A percentile compares a stretch with the other conserved stretches of the same genome.
Evolutionary conservation across 1,284 basidiomycete species (phyloP).

Genomic region (Cutaneotrichosporon spelunceum): DNA sequence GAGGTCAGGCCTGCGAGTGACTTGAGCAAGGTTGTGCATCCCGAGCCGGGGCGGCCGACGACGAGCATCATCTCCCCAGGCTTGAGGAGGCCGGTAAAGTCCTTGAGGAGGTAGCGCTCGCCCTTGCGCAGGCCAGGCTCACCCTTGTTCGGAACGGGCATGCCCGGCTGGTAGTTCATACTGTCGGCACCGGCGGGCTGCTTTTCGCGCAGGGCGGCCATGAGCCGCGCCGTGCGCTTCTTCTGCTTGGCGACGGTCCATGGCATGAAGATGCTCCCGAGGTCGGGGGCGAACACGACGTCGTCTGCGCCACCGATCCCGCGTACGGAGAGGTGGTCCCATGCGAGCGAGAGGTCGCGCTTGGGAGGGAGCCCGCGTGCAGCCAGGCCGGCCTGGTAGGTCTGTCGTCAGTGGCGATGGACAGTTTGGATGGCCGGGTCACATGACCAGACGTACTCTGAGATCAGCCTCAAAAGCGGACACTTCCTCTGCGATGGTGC

Average conservation of each 20-base stretch:
- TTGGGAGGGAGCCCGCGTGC: conserved; percentile 14
- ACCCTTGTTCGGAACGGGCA: conserved; percentile 26
- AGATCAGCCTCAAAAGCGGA: not conserved
- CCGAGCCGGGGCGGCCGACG: conserved; percentile 51
- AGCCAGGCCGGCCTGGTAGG: conserved; percentile 11
- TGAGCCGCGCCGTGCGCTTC: conserved; percentile 30
- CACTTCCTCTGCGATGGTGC: not conserved
- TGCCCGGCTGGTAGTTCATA: conserved; percentile 28
- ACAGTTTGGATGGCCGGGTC: not conserved
- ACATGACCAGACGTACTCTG: not conserved
- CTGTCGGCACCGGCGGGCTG: conserved; percentile 14
- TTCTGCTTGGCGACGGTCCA: conserved; percentile 37
- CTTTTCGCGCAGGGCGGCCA: conserved; percentile 22
- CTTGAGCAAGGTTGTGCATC: conserved; percentile 55
- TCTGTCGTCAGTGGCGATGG: conserved; percentile 2
- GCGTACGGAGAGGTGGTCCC: conserved; percentile 38
- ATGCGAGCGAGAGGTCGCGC: conserved; percentile 32
- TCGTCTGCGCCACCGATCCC: conserved; percentile 42
- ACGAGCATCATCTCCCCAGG: conserved; percentile 50
- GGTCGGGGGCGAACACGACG: conserved; percentile 39
- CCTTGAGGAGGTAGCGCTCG: conserved; percentile 43
- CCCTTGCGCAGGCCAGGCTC: conserved; percentile 37
- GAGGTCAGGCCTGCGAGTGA: conserved; percentile 49
- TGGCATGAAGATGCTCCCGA: conserved; percentile 38
- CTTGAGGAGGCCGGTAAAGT: conserved; percentile 38